Percentiles rank a stretch among this genome's conserved stretches.
Conservation (phyloP, 208 protist species). For the Trypanosoma rangeli region DNA sequence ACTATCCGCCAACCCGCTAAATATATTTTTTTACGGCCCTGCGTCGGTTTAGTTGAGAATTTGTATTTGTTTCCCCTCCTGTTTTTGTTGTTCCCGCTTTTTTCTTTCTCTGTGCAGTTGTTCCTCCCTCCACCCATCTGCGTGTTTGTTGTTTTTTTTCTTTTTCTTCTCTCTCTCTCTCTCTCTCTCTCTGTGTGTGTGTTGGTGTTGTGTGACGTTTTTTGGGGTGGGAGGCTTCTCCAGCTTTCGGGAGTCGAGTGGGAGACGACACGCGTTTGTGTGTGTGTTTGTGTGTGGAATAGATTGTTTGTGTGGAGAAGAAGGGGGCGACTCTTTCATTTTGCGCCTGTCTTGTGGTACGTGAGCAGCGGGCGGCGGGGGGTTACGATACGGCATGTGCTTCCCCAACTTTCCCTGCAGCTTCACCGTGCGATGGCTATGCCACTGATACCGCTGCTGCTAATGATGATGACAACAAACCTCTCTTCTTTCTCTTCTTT, state of each 20-base stretch:
- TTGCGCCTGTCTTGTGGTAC: no score
- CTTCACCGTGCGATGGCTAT: no score
- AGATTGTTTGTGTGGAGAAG: background rate
- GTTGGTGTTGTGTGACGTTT: background rate
- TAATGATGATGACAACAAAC: background rate
- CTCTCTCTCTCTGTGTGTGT: background rate
- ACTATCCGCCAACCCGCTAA: background rate
- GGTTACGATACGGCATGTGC: no score
- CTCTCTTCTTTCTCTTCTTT: background rate
- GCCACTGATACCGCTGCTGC: background rate
- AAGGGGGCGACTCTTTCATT: no score
- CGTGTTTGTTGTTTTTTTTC: slow-evolving; percentile 19
- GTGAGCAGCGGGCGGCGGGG: no score
- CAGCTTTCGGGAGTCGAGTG: background rate
- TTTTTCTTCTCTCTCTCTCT: background rate
- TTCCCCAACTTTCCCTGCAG: no score
- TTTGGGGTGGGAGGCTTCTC: background rate
- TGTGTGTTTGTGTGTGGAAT: background rate
- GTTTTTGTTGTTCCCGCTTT: no score
- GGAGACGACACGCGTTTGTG: background rate
- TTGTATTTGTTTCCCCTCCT: no score
- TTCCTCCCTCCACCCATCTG: slow-evolving; percentile 7
- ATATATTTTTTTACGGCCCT: background rate
- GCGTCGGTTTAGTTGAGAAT: background rate
- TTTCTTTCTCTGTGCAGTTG: background rate